Evolutionary conservation across 345 rosid genomes (phyloP).

Genomic region (Laguncularia racemosa): DNA sequence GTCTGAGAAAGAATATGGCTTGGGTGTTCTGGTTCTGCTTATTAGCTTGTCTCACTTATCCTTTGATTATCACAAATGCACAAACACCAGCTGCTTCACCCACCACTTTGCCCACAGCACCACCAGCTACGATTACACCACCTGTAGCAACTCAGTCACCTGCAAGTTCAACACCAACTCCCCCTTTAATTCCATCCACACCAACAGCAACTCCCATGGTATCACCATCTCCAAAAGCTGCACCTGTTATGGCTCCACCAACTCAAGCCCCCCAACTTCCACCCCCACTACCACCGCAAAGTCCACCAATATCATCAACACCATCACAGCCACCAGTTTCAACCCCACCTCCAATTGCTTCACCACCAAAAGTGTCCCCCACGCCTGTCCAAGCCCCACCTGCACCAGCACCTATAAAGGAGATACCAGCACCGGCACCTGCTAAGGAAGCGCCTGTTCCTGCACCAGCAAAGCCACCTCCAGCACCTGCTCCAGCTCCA

Average conservation of each 20-base stretch:
- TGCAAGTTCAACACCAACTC: slow-evolving; percentile 29
- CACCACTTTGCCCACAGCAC: slow-evolving; percentile 7
- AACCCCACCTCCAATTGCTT: slow-evolving; percentile 13
- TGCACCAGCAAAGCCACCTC: slow-evolving; percentile 14
- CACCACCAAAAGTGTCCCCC: slow-evolving; percentile 9
- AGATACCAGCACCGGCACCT: slow-evolving; percentile 21
- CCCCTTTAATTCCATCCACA: slow-evolving; percentile 16
- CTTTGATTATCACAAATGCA: slow-evolving; percentile 33
- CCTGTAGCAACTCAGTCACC: slow-evolving; percentile 36
- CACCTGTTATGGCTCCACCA: slow-evolving; percentile 55
- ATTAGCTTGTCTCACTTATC: slow-evolving; percentile 27
- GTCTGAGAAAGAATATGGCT: no score
- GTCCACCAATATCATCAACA: slow-evolving; percentile 49
- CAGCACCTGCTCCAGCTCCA: slow-evolving; percentile 10
- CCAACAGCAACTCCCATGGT: slow-evolving; percentile 34
- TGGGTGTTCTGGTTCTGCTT: slow-evolving; percentile 17
- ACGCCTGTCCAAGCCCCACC: slow-evolving; percentile 15
- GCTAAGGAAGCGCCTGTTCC: slow-evolving; percentile 30
- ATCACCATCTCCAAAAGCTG: slow-evolving; percentile 49
- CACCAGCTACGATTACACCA: slow-evolving; percentile 13
- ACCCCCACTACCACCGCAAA: slow-evolving; percentile 41
- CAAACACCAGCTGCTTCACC: slow-evolving; percentile 76
- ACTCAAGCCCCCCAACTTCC: slow-evolving; percentile 45
- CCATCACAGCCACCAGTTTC: slow-evolving; percentile 40
- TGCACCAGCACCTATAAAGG: slow-evolving; percentile 24